Evolutionary conservation across 108 stramenopile species (phyloP), one percentile per base, ranked within the genome.

Genomic region (Cyclotella cryptica): DNA sequence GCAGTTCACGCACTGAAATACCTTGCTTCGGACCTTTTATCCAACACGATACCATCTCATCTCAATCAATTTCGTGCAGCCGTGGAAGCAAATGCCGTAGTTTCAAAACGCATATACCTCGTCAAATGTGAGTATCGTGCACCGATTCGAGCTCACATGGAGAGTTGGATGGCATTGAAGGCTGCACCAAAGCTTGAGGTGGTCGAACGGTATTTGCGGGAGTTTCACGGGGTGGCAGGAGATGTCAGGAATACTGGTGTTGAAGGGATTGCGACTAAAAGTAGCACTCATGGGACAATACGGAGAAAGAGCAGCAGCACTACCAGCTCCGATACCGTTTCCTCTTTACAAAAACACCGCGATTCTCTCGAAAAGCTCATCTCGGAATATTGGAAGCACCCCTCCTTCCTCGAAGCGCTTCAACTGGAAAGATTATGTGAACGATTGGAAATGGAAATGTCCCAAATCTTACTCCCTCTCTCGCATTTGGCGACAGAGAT

Each of bases 81-180:
- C 13, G 86, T 86, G 66, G 89, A 94, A 65, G 78, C 90, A 21
- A 89, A 94, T 28, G 79, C 87, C 10, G 90, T 92, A 10, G 90
- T 96, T 2, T 84, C 89, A 17, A 93, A 96, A 66, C 91, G 95
- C 11, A 58, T 96, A 59, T 94, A 96, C 62, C 73, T 96, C 54
- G 93, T 96, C 64, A 96, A 96, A 74, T 89, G 89, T 58, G 95
- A 96, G 64, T 96, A 96, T 65, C 91, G 95, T 13, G 93, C 92
- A 39, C 95, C 95, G 7, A 83, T 96, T 51, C 93, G 95, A 58
- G 88, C 91, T 24, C 88, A 90, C 72, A 75, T 91, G 81, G 95
- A 96, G 76, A 88, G 88, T 66, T 93, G 92, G 79, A 82, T 82
- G 69, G 79, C 89, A 10, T 62, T 93, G 17, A 80, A 87, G 47